Conservation (phyloP, 1,139 yeast species). For the Candida anutae region DNA sequence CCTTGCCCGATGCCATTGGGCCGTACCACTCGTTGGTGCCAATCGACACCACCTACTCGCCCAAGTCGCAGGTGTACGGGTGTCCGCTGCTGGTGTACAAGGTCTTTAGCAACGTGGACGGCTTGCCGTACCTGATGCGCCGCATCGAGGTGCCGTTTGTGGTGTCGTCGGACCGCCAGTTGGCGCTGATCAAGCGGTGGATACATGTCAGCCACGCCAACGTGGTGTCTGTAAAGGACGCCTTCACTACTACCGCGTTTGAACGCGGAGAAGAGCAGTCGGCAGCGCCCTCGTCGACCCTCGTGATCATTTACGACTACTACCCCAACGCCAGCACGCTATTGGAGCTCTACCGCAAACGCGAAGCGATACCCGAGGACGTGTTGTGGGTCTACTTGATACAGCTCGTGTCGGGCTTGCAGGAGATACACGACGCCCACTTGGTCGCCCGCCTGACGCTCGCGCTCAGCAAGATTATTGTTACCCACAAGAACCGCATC, state of each 20-base stretch:
- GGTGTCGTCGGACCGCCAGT: constrained; percentile 48
- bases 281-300: constrained; percentile 50
- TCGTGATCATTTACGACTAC: constrained; percentile 48
- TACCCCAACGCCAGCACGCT: constrained; percentile 59
- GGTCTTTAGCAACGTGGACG: constrained; percentile 73
- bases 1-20: constrained; percentile 70
- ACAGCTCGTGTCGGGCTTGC: constrained; percentile 65
- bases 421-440: constrained; percentile 52
- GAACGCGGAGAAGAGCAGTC: no score
- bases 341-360: constrained; percentile 33
- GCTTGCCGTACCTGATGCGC: constrained; percentile 67
- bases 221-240: constrained; percentile 64
- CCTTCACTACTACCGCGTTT: constrained; percentile 83
- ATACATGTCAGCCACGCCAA: constrained; percentile 53
- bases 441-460: constrained; percentile 56
- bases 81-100: constrained; percentile 63
- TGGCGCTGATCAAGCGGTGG: constrained; percentile 33
- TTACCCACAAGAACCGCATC: constrained; percentile 64
- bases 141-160: constrained; percentile 47
- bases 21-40: constrained; percentile 84
- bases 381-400: constrained; percentile 68
- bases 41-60: constrained; percentile 56
- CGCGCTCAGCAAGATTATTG: constrained; percentile 61
- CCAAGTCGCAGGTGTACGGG: constrained; percentile 49
- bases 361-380: constrained; percentile 50